Percentiles rank a stretch among this genome's conserved stretches.
Evolutionary conservation across 2,329 filamentous ascomycete genomes (phyloP).

Genomic region (Incumbomyces delicatus): DNA sequence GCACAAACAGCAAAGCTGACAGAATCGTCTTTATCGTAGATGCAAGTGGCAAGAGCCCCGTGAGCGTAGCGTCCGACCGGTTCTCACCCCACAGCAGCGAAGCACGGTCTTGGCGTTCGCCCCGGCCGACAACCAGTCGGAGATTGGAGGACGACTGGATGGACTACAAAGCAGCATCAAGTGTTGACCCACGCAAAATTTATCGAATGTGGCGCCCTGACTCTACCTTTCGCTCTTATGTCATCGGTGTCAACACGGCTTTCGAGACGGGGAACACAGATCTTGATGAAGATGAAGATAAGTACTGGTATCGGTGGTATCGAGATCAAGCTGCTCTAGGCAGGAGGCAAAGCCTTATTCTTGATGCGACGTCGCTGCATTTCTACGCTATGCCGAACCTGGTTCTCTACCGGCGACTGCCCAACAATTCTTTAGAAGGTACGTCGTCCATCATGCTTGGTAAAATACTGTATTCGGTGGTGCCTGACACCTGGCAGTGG

Average conservation of each 20-base stretch:
- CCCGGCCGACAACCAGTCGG: too few relatives aligned
- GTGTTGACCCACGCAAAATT: too few relatives aligned
- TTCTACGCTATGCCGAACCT: slow-evolving; percentile 1
- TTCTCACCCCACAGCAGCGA: too few relatives aligned
- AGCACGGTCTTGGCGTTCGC: too few relatives aligned
- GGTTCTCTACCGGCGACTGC: neutral
- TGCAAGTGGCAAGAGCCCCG: neutral
- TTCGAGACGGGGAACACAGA: neutral
- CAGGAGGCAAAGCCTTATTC: neutral
- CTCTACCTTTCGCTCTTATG: too few relatives aligned
- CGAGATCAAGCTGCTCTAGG: neutral
- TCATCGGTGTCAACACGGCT: too few relatives aligned
- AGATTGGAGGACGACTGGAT: too few relatives aligned
- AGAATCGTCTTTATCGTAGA: neutral
- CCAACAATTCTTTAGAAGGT: neutral
- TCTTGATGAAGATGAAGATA: neutral
- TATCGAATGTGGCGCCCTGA: too few relatives aligned
- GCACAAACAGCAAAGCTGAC: neutral
- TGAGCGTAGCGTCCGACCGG: neutral
- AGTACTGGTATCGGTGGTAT: neutral
- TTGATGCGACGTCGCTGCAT: neutral
- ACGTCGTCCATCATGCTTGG: neutral
- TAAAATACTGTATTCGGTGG: neutral
- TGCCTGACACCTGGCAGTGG: neutral
- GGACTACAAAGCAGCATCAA: too few relatives aligned